Percentiles rank a stretch among this genome's conserved stretches.
These are phyloP conservation scores for Aspergillus unguis DNA, from an alignment of 2,329 filamentous ascomycete genomes.

Conservation along the genomic window DNA sequence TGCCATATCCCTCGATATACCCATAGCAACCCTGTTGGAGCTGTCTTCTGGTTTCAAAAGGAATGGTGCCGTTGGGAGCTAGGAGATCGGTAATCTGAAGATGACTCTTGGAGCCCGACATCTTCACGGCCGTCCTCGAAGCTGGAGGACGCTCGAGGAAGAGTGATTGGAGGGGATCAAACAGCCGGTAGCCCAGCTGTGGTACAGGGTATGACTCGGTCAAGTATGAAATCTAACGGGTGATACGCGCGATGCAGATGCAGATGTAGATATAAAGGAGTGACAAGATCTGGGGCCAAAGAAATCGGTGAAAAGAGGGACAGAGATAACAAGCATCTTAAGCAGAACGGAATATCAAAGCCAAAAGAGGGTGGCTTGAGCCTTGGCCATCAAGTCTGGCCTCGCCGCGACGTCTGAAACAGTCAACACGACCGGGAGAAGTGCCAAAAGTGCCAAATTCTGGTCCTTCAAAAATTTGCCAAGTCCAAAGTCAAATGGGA, in stretches of 20 bases:
- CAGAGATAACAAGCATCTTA: neutral
- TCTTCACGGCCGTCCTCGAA: neutral
- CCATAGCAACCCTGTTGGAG: slow-evolving; percentile 25
- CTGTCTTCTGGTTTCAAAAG: slow-evolving; percentile 10
- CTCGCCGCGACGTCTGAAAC: neutral
- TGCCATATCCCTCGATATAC: slow-evolving; percentile 23
- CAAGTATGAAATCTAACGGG: neutral
- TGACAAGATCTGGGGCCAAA: neutral
- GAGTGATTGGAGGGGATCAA: neutral
- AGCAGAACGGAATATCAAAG: neutral
- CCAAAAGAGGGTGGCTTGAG: slow-evolving; percentile 1
- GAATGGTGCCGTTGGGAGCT: slow-evolving; percentile 1
- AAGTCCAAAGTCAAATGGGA: neutral
- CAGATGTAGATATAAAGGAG: slow-evolving; percentile 5
- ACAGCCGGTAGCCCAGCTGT: neutral
- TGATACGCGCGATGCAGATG: neutral
- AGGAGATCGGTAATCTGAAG: neutral
- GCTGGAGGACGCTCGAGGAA: neutral
- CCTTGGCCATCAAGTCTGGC: neutral
- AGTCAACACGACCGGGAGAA: neutral
- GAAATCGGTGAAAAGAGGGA: neutral
- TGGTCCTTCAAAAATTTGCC: slow-evolving; percentile 1
- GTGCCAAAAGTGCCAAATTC: neutral
- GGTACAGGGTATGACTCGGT: neutral
- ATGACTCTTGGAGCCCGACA: neutral